Evolutionary conservation across 2,329 filamentous ascomycete genomes (phyloP).

Genomic region (Ilyonectria robusta): DNA sequence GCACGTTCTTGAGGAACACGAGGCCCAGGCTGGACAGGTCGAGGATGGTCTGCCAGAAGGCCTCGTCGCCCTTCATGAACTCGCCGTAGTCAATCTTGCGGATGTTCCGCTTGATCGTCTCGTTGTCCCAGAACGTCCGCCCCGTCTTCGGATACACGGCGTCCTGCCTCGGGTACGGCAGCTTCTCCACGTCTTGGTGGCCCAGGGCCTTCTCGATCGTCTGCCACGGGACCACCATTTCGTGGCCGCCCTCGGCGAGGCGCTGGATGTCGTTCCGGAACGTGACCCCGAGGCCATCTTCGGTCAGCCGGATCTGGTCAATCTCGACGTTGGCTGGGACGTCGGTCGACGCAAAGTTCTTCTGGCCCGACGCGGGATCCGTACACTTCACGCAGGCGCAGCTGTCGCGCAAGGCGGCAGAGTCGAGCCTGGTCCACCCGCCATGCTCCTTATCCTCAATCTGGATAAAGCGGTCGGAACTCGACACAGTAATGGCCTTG

Average conservation of each 20-base stretch:
- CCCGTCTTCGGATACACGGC: slow-evolving; percentile 52
- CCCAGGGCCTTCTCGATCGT: slow-evolving; percentile 55
- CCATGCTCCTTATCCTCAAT: slow-evolving; percentile 39
- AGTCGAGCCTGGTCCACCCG: slow-evolving; percentile 45
- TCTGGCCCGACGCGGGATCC: slow-evolving; percentile 72
- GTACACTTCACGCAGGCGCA: slow-evolving; percentile 69
- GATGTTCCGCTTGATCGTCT: slow-evolving; percentile 57
- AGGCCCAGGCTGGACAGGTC: slow-evolving; percentile 79
- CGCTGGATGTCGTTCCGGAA: slow-evolving; percentile 68
- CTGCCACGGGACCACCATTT: slow-evolving; percentile 52
- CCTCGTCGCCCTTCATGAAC: slow-evolving; percentile 74
- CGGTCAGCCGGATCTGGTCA: slow-evolving; percentile 45
- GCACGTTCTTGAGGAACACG: slow-evolving; percentile 82
- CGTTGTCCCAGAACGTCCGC: slow-evolving; percentile 59
- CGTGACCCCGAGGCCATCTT: slow-evolving; percentile 66
- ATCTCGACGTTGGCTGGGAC: slow-evolving; percentile 55
- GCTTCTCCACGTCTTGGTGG: slow-evolving; percentile 36
- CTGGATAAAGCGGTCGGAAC: slow-evolving; percentile 46
- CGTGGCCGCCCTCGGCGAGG: slow-evolving; percentile 50
- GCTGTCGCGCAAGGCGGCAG: slow-evolving; percentile 63
- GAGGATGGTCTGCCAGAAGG: slow-evolving; percentile 73
- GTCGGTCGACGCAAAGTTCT: slow-evolving; percentile 63
- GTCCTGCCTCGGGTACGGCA: slow-evolving; percentile 44
- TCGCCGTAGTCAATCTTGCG: slow-evolving; percentile 76
- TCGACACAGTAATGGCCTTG: slow-evolving; percentile 43